These are phyloP conservation scores for Citrus medica DNA, from an alignment of 345 rosid species.

Conservation along the genomic window DNA sequence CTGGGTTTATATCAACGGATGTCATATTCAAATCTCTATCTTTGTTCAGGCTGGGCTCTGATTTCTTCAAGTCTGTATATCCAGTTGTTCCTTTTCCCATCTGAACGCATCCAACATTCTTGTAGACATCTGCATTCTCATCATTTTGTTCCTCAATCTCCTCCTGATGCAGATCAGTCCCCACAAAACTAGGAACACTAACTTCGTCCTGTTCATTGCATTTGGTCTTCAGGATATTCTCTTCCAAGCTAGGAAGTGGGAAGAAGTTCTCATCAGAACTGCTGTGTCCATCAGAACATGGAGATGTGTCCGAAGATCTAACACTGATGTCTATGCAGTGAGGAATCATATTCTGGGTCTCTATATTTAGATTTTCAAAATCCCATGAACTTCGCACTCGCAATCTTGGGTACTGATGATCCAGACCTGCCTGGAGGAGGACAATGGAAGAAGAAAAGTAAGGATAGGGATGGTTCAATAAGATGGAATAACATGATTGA, in stretches of 20 bases:
- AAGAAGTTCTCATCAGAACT: conserved; percentile 50
- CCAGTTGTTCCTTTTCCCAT: conserved; percentile 35
- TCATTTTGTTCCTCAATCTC: conserved; percentile 39
- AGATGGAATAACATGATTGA: conserved; percentile 6
- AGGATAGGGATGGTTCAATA: conserved; percentile 1
- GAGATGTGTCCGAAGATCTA: conserved; percentile 44
- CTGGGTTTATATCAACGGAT: conserved; percentile 17
- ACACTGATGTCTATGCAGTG: conserved; percentile 22
- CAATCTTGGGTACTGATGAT: conserved; percentile 61
- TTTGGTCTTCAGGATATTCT: conserved; percentile 28
- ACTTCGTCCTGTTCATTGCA: conserved; percentile 33
- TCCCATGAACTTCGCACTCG: conserved; percentile 66
- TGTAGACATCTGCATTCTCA: conserved; percentile 41
- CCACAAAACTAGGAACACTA: conserved; percentile 23
- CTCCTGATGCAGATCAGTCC: conserved; percentile 22
- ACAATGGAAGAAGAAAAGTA: conserved; percentile 8
- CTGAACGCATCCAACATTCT: conserved; percentile 57
- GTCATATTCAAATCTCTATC: conserved; percentile 20
- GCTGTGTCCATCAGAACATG: conserved; percentile 52
- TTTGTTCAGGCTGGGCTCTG: conserved; percentile 28
- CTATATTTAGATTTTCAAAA: conserved; percentile 37
- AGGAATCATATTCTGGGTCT: conserved; percentile 35
- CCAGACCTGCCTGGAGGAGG: conserved; percentile 42
- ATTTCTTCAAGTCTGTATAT: conserved; percentile 22
- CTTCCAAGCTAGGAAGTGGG: conserved; percentile 51